Percentiles rank a stretch among this genome's conserved stretches.
These are phyloP conservation scores for Vanderwaltozyma tropicalis DNA, from an alignment of 805 yeast species.

Conservation along the genomic window DNA sequence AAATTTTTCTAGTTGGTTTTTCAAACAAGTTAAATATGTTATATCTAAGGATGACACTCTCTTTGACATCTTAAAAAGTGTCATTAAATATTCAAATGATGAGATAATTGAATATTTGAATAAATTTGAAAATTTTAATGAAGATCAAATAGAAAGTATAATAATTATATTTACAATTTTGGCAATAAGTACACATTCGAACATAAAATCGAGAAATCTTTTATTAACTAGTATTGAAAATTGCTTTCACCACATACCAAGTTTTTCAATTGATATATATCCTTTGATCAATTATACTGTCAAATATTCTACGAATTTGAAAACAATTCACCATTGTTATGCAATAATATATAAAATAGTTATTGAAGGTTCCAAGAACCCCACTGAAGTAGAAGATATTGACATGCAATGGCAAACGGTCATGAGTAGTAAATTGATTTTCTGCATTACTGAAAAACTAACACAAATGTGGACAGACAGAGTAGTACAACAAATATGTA, in stretches of 20 bases:
- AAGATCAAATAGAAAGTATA: not conserved
- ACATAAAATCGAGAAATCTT: not conserved
- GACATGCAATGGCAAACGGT: conserved; percentile 5
- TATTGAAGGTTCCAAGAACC: conserved; percentile 5
- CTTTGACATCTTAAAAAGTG: not conserved
- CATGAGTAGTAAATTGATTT: conserved; percentile 14
- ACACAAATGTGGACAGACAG: conserved; percentile 20
- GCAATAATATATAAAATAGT: conserved; percentile 8
- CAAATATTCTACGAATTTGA: conserved; percentile 6
- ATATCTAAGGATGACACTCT: not conserved
- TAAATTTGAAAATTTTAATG: not conserved
- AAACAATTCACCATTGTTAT: conserved; percentile 16
- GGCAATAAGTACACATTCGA: not conserved
- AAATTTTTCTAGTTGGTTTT: conserved; percentile 13
- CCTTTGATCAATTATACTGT: conserved; percentile 14
- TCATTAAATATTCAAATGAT: not conserved
- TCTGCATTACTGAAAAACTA: conserved; percentile 12
- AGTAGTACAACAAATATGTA: conserved; percentile 16
- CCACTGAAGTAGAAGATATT: too few relatives aligned
- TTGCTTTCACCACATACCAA: conserved; percentile 10
- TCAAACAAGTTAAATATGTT: conserved; percentile 6
- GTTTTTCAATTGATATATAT: conserved; percentile 9
- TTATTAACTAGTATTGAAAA: conserved; percentile 4
- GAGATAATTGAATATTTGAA: not conserved
- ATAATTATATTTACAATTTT: not conserved